These are phyloP conservation scores for Sesbania bispinosa DNA, from an alignment of 306 rosid genomes.

Conservation along the genomic window DNA sequence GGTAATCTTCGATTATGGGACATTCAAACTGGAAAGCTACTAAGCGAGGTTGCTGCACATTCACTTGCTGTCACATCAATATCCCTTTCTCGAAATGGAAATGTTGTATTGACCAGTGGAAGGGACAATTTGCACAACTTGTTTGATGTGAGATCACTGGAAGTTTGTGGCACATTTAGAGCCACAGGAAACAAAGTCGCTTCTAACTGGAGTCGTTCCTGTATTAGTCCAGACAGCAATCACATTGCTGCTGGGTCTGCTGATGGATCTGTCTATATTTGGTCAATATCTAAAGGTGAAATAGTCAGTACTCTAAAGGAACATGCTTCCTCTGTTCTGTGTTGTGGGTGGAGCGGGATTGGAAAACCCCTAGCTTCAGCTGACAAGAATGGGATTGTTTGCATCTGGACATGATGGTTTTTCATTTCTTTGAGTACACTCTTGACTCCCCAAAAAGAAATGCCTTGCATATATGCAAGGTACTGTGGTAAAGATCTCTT, in stretches of 20 bases:
- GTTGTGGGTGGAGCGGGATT: constrained; percentile 88
- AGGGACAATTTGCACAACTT: constrained; percentile 88
- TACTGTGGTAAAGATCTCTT: not conserved
- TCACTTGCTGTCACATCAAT: constrained; percentile 78
- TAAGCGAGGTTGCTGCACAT: constrained; percentile 94
- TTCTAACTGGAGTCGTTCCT: constrained; percentile 95
- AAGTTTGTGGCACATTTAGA: constrained; percentile 80
- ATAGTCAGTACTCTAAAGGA: constrained; percentile 81
- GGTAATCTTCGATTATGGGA: constrained; percentile 96
- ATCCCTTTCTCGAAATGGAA: constrained; percentile 82
- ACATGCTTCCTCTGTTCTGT: constrained; percentile 73
- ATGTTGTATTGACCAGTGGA: constrained; percentile 79
- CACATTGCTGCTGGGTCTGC: constrained; percentile 94
- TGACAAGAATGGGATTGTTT: constrained; percentile 80
- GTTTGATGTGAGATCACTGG: constrained; percentile 81
- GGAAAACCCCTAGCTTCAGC: constrained; percentile 91
- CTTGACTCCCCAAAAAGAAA: not conserved
- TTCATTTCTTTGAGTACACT: constrained; percentile 14
- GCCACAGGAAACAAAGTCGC: constrained; percentile 79
- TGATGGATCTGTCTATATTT: constrained; percentile 78
- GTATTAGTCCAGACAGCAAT: constrained; percentile 90
- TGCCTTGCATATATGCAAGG: not conserved
- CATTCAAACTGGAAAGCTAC: constrained; percentile 73
- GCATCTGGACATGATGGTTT: constrained; percentile 60
- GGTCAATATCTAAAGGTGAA: constrained; percentile 76